phyloP scores from a whole-genome alignment of 1,284 basidiomycete species.

The Cutaneotrichosporon sp. region DNA sequence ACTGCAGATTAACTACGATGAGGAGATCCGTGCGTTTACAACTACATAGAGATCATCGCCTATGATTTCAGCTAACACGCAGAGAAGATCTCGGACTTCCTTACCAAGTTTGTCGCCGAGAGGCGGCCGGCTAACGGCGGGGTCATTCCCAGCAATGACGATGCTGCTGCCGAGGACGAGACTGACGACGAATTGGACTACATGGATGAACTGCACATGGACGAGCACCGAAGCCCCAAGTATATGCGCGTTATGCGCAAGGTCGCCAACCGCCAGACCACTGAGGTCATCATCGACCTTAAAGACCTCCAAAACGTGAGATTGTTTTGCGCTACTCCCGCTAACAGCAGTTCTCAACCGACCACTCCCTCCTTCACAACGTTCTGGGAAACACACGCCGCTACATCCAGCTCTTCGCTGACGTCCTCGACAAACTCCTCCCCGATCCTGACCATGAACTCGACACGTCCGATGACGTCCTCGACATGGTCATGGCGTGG shows the following conservation, averaged over 20 bases:
- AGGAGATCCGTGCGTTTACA: conserved; percentile 39
- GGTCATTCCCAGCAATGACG: conserved; percentile 37
- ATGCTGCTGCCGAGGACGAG: conserved; percentile 58
- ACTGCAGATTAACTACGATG: conserved; percentile 46
- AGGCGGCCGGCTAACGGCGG: conserved; percentile 20
- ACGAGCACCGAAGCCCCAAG: conserved; percentile 59
- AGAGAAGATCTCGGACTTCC: conserved; percentile 49
- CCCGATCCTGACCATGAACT: conserved; percentile 85
- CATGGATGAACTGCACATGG: conserved; percentile 55
- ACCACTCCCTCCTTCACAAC: conserved; percentile 67
- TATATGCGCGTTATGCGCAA: conserved; percentile 89
- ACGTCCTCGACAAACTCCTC: conserved; percentile 84
- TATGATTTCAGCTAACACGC: conserved; percentile 12
- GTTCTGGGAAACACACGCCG: conserved; percentile 84
- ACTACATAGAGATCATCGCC: background rate
- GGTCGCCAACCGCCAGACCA: conserved; percentile 73
- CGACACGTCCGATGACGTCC: conserved; percentile 82
- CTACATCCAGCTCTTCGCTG: conserved; percentile 85
- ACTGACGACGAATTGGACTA: conserved; percentile 62
- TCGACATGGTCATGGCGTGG: conserved; percentile 93
- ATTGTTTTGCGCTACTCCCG: background rate
- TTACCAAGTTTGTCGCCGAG: conserved; percentile 41
- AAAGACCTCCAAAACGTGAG: conserved; percentile 50
- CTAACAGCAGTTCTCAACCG: conserved; percentile 55
- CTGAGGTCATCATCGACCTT: conserved; percentile 52